Percentiles rank a stretch among this genome's conserved stretches.
phyloP scores from a whole-genome alignment of 768 basidiomycete species.

The Kwoniella dendrophila region DNA sequence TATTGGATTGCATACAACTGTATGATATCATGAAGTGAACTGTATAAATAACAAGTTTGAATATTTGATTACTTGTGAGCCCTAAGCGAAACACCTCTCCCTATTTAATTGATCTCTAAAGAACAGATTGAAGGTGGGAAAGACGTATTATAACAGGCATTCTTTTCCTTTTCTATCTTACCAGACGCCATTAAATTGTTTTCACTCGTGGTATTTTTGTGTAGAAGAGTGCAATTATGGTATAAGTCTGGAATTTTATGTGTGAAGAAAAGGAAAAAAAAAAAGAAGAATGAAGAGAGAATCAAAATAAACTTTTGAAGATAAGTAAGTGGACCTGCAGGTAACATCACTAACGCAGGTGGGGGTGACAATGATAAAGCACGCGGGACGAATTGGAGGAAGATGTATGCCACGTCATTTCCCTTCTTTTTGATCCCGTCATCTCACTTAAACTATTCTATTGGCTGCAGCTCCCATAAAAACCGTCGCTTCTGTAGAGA shows the following conservation, averaged over 20 bases:
- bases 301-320: too few relatives aligned
- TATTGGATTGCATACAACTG: too few relatives aligned
- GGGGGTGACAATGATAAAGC: conserved; percentile 1
- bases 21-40: too few relatives aligned
- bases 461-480: too few relatives aligned
- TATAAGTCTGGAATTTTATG: conserved; percentile 42
- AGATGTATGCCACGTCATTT: not conserved
- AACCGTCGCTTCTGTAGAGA: too few relatives aligned
- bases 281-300: not conserved
- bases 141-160: conserved; percentile 37
- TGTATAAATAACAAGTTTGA: not conserved
- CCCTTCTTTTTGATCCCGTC: too few relatives aligned
- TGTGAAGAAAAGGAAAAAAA: conserved; percentile 30
- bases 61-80: conserved; percentile 23
- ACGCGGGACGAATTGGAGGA: not conserved
- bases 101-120: not conserved
- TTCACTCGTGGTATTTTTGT: conserved; percentile 11
- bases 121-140: not conserved
- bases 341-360: too few relatives aligned
- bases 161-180: conserved; percentile 27
- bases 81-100: conserved; percentile 44
- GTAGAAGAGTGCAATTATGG: conserved; percentile 28
- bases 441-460: too few relatives aligned
- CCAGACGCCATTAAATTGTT: conserved; percentile 43
- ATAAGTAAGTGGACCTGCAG: too few relatives aligned